Evolutionary conservation across 192 early-diverging fungal genomes (phyloP), one percentile per base, ranked within the genome.

Genomic region (Spinellus fusiger): DNA sequence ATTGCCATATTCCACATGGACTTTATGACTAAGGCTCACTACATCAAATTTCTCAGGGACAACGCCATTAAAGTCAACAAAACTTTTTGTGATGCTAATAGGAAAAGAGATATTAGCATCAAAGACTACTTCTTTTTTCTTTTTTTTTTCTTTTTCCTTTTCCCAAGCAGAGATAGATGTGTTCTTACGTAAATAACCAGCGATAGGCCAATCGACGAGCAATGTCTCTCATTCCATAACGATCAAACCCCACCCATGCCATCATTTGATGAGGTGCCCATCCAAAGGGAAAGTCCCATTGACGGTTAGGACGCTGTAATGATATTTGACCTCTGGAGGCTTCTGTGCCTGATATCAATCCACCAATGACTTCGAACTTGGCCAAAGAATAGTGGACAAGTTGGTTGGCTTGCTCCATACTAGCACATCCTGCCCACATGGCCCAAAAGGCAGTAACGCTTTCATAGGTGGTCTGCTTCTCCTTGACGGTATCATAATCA

Each of bases 181-280:
- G n/a, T n/a, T n/a, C 74, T 70, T 78, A 81, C 71, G 90, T 94
- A 68, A 84, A 98, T 54, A 98, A 77, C 96, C 96, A 99, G 20
- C 94, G 89, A 77, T 99, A 99, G 2, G 91, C 89, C 16, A 90
- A 70, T 25, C 93, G 79, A 8, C 81, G 80, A 0, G 92, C 86
- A 7, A 89, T 86, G 9, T 79, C 83, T 35, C 69, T 62, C 59
- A 78, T 89, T 8, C 89, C 90, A 73, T 99, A 99, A 57, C 84
- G 80, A 51, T 84, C 82, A 49, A 98, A 80, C 4, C 90, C 94
- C 57, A 84, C 78, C 96, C 96, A 99, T 8, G 92, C 90, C 68
- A 99, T 82, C 20, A 99, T 99, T 73, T 99, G 96, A 75, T 99
- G 96, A 44, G 96, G 96, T n/a, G 95, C 94, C 96, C 96, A 98